Evolutionary conservation across 2,329 filamentous ascomycete species (phyloP).

Genomic region (Stemphylium lycopersici): DNA sequence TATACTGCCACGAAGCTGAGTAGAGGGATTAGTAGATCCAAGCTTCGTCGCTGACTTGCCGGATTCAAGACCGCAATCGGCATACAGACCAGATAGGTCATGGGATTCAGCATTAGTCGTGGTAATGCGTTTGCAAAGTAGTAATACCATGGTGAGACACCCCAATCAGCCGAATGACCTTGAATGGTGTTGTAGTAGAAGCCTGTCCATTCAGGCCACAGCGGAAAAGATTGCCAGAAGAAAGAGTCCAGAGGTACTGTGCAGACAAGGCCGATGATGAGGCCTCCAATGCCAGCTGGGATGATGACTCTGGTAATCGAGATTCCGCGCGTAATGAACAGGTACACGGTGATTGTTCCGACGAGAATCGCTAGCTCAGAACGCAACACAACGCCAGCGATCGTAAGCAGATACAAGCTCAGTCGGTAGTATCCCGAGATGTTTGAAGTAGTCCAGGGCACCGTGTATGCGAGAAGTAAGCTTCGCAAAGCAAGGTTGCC

Average conservation of each 20-base stretch:
- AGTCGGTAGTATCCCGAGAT: conserved; percentile 62
- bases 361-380: conserved; percentile 87
- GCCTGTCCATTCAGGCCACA: conserved; percentile 89
- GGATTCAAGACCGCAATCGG: conserved; percentile 59
- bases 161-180: conserved; percentile 86
- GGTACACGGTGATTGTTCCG: conserved; percentile 67
- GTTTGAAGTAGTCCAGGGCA: conserved; percentile 42
- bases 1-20: conserved; percentile 78
- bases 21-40: conserved; percentile 68
- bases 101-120: conserved; percentile 81
- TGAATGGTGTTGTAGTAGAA: conserved; percentile 92
- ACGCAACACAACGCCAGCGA: conserved; percentile 84
- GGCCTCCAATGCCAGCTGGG: conserved; percentile 68
- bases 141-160: conserved; percentile 81
- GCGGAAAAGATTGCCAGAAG: conserved; percentile 79
- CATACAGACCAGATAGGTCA: conserved; percentile 62
- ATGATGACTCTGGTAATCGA: conserved; percentile 65
- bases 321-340: conserved; percentile 64
- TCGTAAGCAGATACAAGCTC: conserved; percentile 75
- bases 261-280: conserved; percentile 68
- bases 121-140: conserved; percentile 86
- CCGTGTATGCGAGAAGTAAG: conserved; percentile 56
- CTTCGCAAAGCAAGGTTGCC: conserved; percentile 68
- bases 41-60: conserved; percentile 46
- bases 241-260: conserved; percentile 85